phyloP scores from a whole-genome alignment of 1,139 yeast species.

The Debaryomyces singareniensis region DNA sequence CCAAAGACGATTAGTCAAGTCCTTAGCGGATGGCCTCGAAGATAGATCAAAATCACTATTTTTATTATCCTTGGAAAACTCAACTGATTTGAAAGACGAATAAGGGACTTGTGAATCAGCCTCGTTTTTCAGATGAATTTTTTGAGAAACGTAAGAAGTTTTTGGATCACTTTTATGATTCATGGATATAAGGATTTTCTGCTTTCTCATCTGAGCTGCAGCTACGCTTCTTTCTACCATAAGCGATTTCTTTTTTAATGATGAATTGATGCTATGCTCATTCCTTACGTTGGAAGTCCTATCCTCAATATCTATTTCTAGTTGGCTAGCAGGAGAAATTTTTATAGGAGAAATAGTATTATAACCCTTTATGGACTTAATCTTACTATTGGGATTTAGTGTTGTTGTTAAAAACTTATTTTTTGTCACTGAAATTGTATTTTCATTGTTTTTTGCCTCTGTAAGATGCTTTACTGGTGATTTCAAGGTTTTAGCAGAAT shows the following conservation, averaged over 20 bases:
- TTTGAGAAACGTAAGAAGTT: slow-evolving; percentile 1
- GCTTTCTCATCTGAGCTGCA: slow-evolving; percentile 22
- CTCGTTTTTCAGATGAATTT: neutral
- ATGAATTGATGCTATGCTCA: slow-evolving; percentile 14
- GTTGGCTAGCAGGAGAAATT: slow-evolving; percentile 1
- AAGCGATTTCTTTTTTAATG: slow-evolving; percentile 24
- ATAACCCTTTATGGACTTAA: neutral
- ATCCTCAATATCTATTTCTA: slow-evolving; percentile 8
- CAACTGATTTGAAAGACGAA: neutral
- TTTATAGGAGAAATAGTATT: slow-evolving; percentile 10
- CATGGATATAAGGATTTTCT: slow-evolving; percentile 23
- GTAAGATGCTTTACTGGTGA: slow-evolving; percentile 7
- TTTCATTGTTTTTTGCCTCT: slow-evolving; percentile 2
- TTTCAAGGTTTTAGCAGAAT: slow-evolving; percentile 19
- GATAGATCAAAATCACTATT: neutral
- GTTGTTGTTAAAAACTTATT: slow-evolving; percentile 34
- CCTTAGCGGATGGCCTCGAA: neutral
- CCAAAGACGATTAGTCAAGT: neutral
- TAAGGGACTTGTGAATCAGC: slow-evolving; percentile 1
- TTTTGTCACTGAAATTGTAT: slow-evolving; percentile 9
- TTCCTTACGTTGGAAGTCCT: slow-evolving; percentile 9
- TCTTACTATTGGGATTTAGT: slow-evolving; percentile 19
- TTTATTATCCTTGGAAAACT: neutral
- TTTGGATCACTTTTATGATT: slow-evolving; percentile 18
- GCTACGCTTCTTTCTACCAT: slow-evolving; percentile 26